Conservation (phyloP, 2,329 filamentous ascomycete genomes). For the Phyllosticta paracitricarpa region DNA sequence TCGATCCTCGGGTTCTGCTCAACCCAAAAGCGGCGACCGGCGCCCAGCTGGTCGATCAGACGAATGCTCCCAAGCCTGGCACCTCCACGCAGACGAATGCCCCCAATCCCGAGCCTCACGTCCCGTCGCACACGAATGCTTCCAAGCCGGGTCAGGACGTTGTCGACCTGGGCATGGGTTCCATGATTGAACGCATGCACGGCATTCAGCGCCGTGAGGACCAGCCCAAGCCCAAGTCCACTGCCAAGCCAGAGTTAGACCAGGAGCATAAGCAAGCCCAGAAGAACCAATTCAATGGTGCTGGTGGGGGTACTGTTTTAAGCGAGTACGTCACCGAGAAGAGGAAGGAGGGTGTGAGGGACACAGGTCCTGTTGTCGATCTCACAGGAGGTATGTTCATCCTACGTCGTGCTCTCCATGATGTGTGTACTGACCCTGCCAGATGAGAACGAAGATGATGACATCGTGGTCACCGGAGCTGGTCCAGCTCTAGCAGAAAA, state of each 20-base stretch:
- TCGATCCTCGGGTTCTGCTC: constrained; percentile 23
- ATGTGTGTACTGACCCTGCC: neutral
- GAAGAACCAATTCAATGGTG: constrained; percentile 23
- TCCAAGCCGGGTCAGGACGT: constrained; percentile 17
- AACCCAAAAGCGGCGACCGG: constrained; percentile 25
- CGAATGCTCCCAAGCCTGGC: neutral
- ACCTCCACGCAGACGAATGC: neutral
- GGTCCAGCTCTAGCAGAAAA: neutral
- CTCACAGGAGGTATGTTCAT: constrained; percentile 26
- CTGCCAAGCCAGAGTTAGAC: neutral
- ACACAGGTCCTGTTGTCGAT: constrained; percentile 31
- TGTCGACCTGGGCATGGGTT: constrained; percentile 37
- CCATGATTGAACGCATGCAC: constrained; percentile 66
- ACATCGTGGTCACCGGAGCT: neutral
- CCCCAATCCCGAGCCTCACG: neutral
- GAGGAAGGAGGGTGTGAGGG: constrained; percentile 42
- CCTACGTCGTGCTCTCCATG: neutral
- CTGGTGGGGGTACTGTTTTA: constrained; percentile 46
- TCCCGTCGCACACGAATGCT: neutral
- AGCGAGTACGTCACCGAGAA: constrained; percentile 47
- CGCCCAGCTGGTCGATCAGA: neutral
- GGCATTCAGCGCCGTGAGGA: constrained; percentile 58
- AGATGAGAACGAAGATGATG: neutral
- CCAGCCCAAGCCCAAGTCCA: constrained; percentile 42
- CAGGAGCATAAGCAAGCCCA: constrained; percentile 25